Evolutionary conservation across 306 rosid species (phyloP).

Genomic region (Vigna trinervia): DNA sequence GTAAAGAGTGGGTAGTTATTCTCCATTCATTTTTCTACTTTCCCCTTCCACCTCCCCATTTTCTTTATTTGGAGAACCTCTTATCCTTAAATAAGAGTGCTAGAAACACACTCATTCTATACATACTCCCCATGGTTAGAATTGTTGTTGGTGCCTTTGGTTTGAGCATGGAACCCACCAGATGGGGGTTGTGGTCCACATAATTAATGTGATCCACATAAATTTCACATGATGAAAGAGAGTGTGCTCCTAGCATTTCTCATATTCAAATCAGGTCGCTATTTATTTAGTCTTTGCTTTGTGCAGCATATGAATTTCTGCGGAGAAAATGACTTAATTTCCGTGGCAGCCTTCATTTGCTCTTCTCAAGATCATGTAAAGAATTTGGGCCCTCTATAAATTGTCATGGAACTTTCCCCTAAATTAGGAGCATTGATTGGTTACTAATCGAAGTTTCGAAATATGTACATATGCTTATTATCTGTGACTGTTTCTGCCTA

Average conservation of each 20-base stretch:
- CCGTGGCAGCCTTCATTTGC: constrained; percentile 19
- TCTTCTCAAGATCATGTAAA: neutral
- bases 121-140: neutral
- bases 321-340: constrained; percentile 4
- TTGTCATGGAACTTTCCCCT: constrained; percentile 7
- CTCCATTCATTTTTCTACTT: neutral
- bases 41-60: neutral
- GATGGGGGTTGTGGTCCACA: neutral
- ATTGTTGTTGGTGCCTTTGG: neutral
- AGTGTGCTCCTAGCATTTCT: neutral
- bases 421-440: constrained; percentile 25
- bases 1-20: constrained; percentile 23
- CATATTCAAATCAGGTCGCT: constrained; percentile 17
- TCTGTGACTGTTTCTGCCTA: neutral
- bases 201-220: neutral
- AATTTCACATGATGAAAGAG: neutral
- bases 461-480: constrained; percentile 23
- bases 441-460: constrained; percentile 7
- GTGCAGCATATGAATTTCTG: neutral
- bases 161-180: neutral
- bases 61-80: neutral
- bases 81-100: neutral
- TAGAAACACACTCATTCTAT: neutral
- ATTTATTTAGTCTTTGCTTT: constrained; percentile 1
- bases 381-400: constrained; percentile 12